A percentile compares a stretch with the other conserved stretches of the same genome.
Evolutionary conservation across 768 basidiomycete genomes (phyloP).

Genomic region (Suillus americanus): DNA sequence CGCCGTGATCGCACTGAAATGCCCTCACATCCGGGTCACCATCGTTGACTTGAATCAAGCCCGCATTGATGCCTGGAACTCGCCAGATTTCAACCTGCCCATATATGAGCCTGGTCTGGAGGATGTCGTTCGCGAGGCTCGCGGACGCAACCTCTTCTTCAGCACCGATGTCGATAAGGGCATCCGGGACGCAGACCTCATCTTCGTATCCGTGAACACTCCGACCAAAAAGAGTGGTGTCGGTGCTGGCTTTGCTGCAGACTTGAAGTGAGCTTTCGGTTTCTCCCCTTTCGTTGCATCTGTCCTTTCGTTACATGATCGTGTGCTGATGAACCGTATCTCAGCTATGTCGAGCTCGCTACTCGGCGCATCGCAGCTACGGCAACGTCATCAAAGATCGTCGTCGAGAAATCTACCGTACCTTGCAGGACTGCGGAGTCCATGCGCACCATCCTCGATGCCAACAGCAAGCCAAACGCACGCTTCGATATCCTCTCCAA

Average conservation of each 20-base stretch:
- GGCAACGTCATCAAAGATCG: slow-evolving; percentile 91
- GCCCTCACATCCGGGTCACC: slow-evolving; percentile 90
- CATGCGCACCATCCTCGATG: slow-evolving; percentile 98
- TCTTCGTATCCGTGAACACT: slow-evolving; percentile 98
- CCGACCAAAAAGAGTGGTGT: slow-evolving; percentile 98
- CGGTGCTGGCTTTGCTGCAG: slow-evolving; percentile 96
- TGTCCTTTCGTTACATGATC: slow-evolving; percentile 5
- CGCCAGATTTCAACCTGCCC: slow-evolving; percentile 74
- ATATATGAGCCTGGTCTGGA: slow-evolving; percentile 98
- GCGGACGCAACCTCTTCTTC: slow-evolving; percentile 97
- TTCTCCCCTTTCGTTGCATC: slow-evolving; percentile 11
- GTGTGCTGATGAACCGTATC: neutral
- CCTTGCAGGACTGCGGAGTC: slow-evolving; percentile 98
- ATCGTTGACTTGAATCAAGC: slow-evolving; percentile 97
- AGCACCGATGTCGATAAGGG: slow-evolving; percentile 91
- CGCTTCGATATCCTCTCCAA: slow-evolving; percentile 98
- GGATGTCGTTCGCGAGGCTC: slow-evolving; percentile 82
- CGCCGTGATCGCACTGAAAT: slow-evolving; percentile 91
- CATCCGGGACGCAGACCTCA: slow-evolving; percentile 93
- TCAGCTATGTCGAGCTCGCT: slow-evolving; percentile 94
- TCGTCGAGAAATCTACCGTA: slow-evolving; percentile 99
- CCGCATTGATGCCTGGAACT: slow-evolving; percentile 97
- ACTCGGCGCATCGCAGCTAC: slow-evolving; percentile 95
- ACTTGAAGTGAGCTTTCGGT: slow-evolving; percentile 78
- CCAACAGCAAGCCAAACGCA: slow-evolving; percentile 90